These are phyloP conservation scores for Hondaea fermentalgiana DNA, from an alignment of 108 stramenopile species.

Conservation along the genomic window DNA sequence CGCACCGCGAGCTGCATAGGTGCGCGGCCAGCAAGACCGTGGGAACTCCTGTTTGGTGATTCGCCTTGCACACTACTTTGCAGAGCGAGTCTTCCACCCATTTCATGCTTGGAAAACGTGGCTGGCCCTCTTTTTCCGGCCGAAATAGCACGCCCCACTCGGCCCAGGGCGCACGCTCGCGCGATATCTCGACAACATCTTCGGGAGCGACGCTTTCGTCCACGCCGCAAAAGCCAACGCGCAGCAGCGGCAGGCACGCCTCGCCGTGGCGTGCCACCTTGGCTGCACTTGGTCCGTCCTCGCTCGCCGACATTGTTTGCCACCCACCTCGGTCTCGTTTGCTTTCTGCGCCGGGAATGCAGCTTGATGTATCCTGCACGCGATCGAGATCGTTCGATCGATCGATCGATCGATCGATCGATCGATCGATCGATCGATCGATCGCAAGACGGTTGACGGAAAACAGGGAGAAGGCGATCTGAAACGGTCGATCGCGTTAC, in stretches of 20 bases:
- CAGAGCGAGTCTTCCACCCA: constrained; percentile 61
- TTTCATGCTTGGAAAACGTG: constrained; percentile 62
- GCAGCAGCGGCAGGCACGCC: neutral
- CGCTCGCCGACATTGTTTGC: too few relatives aligned
- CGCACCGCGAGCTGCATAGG: constrained; percentile 72
- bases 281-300: too few relatives aligned
- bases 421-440: too few relatives aligned
- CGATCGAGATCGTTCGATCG: too few relatives aligned
- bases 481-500: too few relatives aligned
- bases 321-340: too few relatives aligned
- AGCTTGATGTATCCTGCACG: too few relatives aligned
- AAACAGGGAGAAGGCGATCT: too few relatives aligned
- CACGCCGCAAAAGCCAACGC: constrained; percentile 81
- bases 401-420: too few relatives aligned
- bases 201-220: constrained; percentile 77
- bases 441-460: too few relatives aligned
- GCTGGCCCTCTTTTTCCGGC: constrained; percentile 76
- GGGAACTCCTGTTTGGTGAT: neutral
- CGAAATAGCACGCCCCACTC: constrained; percentile 87
- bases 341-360: too few relatives aligned
- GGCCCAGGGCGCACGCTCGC: constrained; percentile 55
- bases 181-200: constrained; percentile 49
- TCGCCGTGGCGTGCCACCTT: too few relatives aligned
- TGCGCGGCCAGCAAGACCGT: constrained; percentile 73
- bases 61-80: neutral